Conservation (phyloP, 352 stramenopile genomes). For the Phytophthora sp. region DNA sequence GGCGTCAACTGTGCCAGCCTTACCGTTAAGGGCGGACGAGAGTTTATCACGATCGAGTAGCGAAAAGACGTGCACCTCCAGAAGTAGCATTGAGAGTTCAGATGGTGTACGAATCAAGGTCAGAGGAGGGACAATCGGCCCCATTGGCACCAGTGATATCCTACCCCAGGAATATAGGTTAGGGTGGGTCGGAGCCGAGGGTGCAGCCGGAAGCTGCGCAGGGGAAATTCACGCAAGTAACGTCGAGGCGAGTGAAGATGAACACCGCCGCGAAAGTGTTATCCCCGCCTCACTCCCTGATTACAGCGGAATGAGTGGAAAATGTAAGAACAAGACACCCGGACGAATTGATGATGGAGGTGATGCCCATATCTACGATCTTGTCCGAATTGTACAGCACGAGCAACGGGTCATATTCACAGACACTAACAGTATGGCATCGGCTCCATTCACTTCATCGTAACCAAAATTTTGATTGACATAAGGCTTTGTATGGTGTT, state of each 20-base stretch:
- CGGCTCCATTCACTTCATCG: not conserved
- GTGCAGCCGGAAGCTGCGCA: not conserved
- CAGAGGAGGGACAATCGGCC: not conserved
- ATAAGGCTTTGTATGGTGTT: not conserved
- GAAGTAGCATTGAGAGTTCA: not conserved
- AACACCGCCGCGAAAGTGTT: not conserved
- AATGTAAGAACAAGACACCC: not conserved
- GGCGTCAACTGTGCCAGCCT: not conserved
- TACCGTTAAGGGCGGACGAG: not conserved
- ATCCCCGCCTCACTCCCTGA: not conserved
- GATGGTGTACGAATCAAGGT: not conserved
- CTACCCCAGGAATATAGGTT: not conserved
- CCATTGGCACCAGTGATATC: not conserved
- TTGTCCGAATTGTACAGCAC: not conserved
- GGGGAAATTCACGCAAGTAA: not conserved
- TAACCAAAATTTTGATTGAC: not conserved
- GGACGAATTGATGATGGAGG: not conserved
- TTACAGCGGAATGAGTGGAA: too few species aligned
- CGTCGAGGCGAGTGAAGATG: not conserved
- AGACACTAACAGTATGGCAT: not conserved
- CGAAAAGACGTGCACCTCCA: not conserved
- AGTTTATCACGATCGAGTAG: not conserved
- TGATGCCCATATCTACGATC: not conserved
- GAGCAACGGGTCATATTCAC: not conserved
- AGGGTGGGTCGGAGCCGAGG: not conserved